Percentiles rank a stretch among this genome's conserved stretches.
Conservation (phyloP, 306 rosid species). For the Fragaria vesca region DNA sequence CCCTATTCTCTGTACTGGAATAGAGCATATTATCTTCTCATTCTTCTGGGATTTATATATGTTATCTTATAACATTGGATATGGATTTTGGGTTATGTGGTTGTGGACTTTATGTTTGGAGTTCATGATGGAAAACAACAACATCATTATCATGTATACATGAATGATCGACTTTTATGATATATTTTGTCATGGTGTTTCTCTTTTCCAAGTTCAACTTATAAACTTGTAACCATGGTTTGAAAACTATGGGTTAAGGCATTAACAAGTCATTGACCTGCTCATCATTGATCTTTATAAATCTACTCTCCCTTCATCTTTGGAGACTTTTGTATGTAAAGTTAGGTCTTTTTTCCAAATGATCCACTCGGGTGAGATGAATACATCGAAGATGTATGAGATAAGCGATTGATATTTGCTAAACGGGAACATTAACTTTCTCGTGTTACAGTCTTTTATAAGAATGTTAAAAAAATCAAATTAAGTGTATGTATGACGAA, state of each 20-base stretch:
- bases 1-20: slow-evolving; percentile 40
- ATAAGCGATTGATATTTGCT: not conserved
- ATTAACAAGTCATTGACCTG: slow-evolving; percentile 45
- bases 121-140: slow-evolving; percentile 38
- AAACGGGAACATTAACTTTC: not conserved
- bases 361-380: not conserved
- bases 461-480: not conserved
- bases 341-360: not conserved
- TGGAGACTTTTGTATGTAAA: slow-evolving; percentile 3
- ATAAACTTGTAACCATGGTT: slow-evolving; percentile 15
- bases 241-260: slow-evolving; percentile 28
- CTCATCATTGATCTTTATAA: slow-evolving; percentile 7
- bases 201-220: slow-evolving; percentile 28
- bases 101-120: slow-evolving; percentile 29
- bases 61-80: slow-evolving; percentile 38
- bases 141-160: slow-evolving; percentile 44
- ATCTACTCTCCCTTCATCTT: slow-evolving; percentile 29
- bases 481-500: too few species aligned
- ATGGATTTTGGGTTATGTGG: slow-evolving; percentile 25
- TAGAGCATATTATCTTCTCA: slow-evolving; percentile 14
- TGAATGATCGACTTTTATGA: slow-evolving; percentile 34
- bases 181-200: slow-evolving; percentile 26
- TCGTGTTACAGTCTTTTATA: not conserved
- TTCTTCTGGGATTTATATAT: slow-evolving; percentile 27
- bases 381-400: not conserved